These are phyloP conservation scores for Rutstroemia sydowiana DNA, from an alignment of 2,329 filamentous ascomycete genomes.

Conservation along the genomic window DNA sequence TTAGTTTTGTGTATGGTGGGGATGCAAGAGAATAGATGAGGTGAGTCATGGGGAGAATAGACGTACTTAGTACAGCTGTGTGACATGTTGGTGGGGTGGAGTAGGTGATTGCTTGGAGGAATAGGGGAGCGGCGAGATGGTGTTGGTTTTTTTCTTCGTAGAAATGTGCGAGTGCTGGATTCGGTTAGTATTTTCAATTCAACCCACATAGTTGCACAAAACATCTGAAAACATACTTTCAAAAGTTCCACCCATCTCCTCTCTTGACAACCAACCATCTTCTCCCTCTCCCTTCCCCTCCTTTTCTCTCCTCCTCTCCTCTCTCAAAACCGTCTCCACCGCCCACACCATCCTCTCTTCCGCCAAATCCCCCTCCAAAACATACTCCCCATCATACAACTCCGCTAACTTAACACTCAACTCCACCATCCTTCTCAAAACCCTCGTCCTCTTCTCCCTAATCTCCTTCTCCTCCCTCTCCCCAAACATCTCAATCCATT, in stretches of 20 bases:
- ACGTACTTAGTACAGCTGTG: conserved; percentile 66
- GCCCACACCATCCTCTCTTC: conserved; percentile 73
- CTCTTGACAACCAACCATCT: conserved; percentile 61
- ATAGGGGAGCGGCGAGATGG: conserved; percentile 77
- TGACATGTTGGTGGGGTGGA: conserved; percentile 63
- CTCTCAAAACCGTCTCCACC: conserved; percentile 70
- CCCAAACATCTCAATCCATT: conserved; percentile 52
- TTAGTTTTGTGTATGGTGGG: neutral
- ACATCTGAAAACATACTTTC: conserved; percentile 43
- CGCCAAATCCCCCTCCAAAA: conserved; percentile 65
- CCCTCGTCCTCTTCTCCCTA: conserved; percentile 46
- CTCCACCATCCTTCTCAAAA: conserved; percentile 67
- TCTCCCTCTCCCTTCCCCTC: conserved; percentile 65
- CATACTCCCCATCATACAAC: conserved; percentile 69
- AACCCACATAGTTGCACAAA: neutral
- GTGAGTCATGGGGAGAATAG: conserved; percentile 14
- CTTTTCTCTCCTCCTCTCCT: conserved; percentile 49
- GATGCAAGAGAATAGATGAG: neutral
- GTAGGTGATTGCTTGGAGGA: conserved; percentile 73
- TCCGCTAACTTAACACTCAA: conserved; percentile 80
- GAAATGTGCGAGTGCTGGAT: conserved; percentile 61
- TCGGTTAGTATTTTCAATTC: conserved; percentile 21
- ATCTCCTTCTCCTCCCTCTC: conserved; percentile 35
- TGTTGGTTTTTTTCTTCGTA: conserved; percentile 70
- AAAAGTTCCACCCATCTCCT: conserved; percentile 66